Evolutionary conservation across 306 rosid genomes (phyloP), one percentile per base, ranked within the genome.

Genomic region (Sphenostylis stenocarpa): DNA sequence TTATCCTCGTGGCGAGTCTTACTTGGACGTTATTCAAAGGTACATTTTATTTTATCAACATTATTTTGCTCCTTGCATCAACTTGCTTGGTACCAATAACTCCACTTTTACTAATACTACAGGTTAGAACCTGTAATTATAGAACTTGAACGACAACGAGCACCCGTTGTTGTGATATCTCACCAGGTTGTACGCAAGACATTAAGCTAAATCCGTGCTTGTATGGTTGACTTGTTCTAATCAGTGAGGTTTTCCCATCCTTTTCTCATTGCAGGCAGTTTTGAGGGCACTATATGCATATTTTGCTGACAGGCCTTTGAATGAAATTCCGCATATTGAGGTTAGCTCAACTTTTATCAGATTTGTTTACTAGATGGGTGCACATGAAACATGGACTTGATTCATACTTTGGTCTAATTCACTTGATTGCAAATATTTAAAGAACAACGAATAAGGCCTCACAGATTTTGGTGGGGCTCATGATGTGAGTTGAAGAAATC

Each of bases 1-100:
- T 26, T 96, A 96, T 84, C 98, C 99, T 77, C 98, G 99, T 31
- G 99, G 99, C 36, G 99, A 96, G 83, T 96, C 99, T 62, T 96
- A 96, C 83, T 82, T 96, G 84, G 99, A 96, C 82, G 99, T 92
- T 41, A 96, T 96, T 73, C 99, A 96, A 89, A 91, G 99, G 99
- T 31, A 45, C 43, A 31, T 67, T 57, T 75, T 55, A 33, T 47
- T 70, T 75, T 26, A 28, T 28, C 19, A 77, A 69, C 15, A 44
- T 67, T 10, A 68, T 31, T 38, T 77, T 13, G 56, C 77, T 69
- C 65, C 29, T 29, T 1, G 49, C 14, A 44, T 56, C 56, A 72
- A 79, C 56, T 53, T 73, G 66, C 58, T 64, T 69, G 43, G 76
- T 74, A 63, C 43, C 31, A 70, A 28, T 34, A 57, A 79, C 77